These are phyloP conservation scores for Aquilaria sinensis DNA, from an alignment of 345 rosid genomes.

Conservation along the genomic window DNA sequence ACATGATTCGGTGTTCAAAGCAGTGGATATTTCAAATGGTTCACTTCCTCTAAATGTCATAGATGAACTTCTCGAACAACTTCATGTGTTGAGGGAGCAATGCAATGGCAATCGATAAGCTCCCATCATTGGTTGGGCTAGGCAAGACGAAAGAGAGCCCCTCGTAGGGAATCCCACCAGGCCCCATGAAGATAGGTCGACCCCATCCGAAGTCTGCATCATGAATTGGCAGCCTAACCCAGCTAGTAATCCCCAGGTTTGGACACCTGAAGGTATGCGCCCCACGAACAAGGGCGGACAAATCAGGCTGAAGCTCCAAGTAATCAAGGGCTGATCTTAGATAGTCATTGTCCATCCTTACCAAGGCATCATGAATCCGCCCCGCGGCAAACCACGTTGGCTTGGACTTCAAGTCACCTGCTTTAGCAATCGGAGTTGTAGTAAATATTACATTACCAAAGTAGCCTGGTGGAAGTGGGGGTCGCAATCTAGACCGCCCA, in stretches of 20 bases:
- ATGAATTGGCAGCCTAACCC: conserved; percentile 82
- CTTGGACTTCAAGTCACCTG: conserved; percentile 60
- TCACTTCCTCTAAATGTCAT: conserved; percentile 25
- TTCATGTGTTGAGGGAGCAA: conserved; percentile 79
- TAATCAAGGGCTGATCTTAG: conserved; percentile 93
- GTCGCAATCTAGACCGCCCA: conserved; percentile 71
- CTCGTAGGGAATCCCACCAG: conserved; percentile 80
- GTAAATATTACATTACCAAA: conserved; percentile 94
- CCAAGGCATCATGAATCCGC: conserved; percentile 69
- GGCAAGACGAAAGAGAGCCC: conserved; percentile 77
- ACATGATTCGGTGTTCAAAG: no score
- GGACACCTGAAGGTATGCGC: conserved; percentile 83
- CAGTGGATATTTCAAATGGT: no score
- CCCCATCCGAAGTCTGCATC: conserved; percentile 98
- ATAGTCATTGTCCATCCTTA: conserved; percentile 76
- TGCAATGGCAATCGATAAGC: conserved; percentile 74
- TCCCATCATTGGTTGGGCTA: conserved; percentile 69
- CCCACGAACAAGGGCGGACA: conserved; percentile 71
- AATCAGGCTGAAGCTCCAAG: conserved; percentile 84
- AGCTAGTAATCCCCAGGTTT: conserved; percentile 82
- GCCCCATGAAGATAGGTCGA: conserved; percentile 87
- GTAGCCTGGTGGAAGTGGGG: conserved; percentile 82
- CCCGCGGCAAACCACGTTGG: conserved; percentile 91
- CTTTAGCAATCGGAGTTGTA: conserved; percentile 69
- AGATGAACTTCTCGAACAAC: conserved; percentile 53